A percentile compares a stretch with the other conserved stretches of the same genome.
Evolutionary conservation across 352 stramenopile genomes (phyloP).

Genomic region (Phytophthora vignae): DNA sequence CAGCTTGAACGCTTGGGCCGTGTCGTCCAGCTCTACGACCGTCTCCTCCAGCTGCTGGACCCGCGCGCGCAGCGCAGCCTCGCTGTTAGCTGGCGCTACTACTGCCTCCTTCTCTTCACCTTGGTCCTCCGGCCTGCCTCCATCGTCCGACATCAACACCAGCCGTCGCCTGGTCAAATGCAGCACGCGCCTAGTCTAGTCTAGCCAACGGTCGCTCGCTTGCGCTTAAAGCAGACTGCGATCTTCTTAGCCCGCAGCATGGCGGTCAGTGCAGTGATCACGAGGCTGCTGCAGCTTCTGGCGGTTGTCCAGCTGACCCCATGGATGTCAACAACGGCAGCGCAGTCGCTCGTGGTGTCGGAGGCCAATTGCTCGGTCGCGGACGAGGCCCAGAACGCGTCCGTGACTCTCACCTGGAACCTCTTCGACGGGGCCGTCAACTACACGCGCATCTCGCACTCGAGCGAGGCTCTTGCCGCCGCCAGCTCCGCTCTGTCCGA

Average conservation of each 20-base stretch:
- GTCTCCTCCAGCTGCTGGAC: slow-evolving; percentile 25
- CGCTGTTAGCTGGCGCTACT: not conserved
- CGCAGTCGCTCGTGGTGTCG: slow-evolving; percentile 31
- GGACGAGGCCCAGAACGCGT: slow-evolving; percentile 46
- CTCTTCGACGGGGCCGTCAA: slow-evolving; percentile 38
- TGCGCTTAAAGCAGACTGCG: not conserved
- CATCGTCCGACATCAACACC: slow-evolving; percentile 19
- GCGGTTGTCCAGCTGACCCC: not conserved
- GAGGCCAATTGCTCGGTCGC: slow-evolving; percentile 45
- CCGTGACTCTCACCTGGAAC: slow-evolving; percentile 46
- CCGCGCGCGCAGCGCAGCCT: slow-evolving; percentile 13
- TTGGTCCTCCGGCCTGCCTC: not conserved
- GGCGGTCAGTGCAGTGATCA: not conserved
- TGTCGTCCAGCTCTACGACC: slow-evolving; percentile 37
- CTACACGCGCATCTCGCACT: slow-evolving; percentile 66
- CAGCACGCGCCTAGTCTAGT: slow-evolving; percentile 8
- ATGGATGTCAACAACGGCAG: not conserved
- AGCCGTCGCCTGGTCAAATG: slow-evolving; percentile 6
- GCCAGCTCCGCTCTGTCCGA: slow-evolving; percentile 14
- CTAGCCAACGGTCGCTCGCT: slow-evolving; percentile 28
- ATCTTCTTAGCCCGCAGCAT: slow-evolving; percentile 19
- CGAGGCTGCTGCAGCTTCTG: slow-evolving; percentile 6
- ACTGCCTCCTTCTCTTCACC: slow-evolving; percentile 4
- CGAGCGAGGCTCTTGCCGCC: slow-evolving; percentile 36
- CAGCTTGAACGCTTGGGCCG: slow-evolving; percentile 52